These are phyloP conservation scores for Boletus rufocinnamomeus DNA, from an alignment of 768 basidiomycete genomes.

Conservation along the genomic window DNA sequence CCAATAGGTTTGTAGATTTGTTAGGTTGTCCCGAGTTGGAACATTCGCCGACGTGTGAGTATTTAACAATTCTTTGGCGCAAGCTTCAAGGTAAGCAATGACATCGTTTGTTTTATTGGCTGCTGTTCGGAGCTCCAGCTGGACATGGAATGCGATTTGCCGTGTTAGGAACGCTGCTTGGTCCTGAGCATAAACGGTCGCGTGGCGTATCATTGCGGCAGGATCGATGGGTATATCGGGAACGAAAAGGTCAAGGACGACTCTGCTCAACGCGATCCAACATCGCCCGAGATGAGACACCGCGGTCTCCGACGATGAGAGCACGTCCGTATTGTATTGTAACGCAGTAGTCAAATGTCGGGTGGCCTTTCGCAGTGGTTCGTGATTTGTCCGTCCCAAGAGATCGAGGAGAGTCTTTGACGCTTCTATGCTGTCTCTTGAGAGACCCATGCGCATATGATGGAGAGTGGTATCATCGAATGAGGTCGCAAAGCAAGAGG, in stretches of 20 bases:
- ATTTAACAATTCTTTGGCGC: conserved; percentile 35
- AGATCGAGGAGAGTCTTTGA: conserved; percentile 32
- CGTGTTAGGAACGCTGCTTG: conserved; percentile 43
- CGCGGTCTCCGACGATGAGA: conserved; percentile 22
- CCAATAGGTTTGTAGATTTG: conserved; percentile 68
- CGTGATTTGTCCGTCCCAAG: conserved; percentile 36
- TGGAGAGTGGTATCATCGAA: conserved; percentile 33
- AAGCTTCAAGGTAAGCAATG: conserved; percentile 45
- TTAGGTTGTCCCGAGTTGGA: conserved; percentile 42
- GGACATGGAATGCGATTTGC: conserved; percentile 55
- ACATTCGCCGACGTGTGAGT: conserved; percentile 31
- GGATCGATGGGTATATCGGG: conserved; percentile 90
- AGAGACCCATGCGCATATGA: conserved; percentile 10
- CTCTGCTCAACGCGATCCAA: conserved; percentile 63
- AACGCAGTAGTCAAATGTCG: conserved; percentile 33
- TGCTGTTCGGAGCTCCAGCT: conserved; percentile 54
- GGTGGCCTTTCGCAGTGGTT: conserved; percentile 38
- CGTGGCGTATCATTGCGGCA: conserved; percentile 58
- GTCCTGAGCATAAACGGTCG: conserved; percentile 44
- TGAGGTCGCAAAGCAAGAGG: conserved; percentile 45
- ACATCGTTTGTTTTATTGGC: conserved; percentile 58
- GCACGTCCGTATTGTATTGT: conserved; percentile 17
- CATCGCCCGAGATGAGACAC: conserved; percentile 43
- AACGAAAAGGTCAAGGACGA: conserved; percentile 71
- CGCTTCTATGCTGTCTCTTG: conserved; percentile 18